phyloP scores from a whole-genome alignment of 345 rosid genomes.

The Linum lewisii region DNA sequence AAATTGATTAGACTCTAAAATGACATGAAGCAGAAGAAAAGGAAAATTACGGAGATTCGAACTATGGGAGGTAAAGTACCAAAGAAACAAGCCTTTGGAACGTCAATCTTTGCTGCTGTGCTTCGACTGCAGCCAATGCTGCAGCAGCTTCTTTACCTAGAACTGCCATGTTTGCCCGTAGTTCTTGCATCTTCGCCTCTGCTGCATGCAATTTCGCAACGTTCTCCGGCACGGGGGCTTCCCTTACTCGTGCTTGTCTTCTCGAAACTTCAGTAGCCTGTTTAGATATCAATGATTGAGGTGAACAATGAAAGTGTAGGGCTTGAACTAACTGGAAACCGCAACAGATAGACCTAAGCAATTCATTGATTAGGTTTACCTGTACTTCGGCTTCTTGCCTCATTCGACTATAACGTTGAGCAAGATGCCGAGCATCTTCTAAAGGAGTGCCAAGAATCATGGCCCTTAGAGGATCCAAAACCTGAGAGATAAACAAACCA shows the following conservation, averaged over 20 bases:
- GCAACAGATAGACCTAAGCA: conserved; percentile 6
- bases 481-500: conserved; percentile 29
- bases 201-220: conserved; percentile 84
- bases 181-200: conserved; percentile 74
- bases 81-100: conserved; percentile 88
- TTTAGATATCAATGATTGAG: conserved; percentile 24
- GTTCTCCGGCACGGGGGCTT: conserved; percentile 81
- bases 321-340: conserved; percentile 10
- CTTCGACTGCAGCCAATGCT: conserved; percentile 91
- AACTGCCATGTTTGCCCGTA: conserved; percentile 86
- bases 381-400: conserved; percentile 93
- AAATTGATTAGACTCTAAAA: conserved; percentile 9
- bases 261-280: conserved; percentile 77
- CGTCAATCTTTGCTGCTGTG: conserved; percentile 85
- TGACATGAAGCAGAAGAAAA: neutral
- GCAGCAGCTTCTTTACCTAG: conserved; percentile 96
- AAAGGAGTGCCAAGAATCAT: conserved; percentile 64
- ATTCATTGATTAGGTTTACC: conserved; percentile 34
- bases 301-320: conserved; percentile 16
- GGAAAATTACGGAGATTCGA: neutral
- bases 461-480: conserved; percentile 90
- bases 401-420: conserved; percentile 98
- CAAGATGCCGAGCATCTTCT: conserved; percentile 96
- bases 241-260: conserved; percentile 73
- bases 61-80: conserved; percentile 30